Base-by-base conservation (phyloP, 1,139 yeast species). In the Saccharomyces hybrid region DNA sequence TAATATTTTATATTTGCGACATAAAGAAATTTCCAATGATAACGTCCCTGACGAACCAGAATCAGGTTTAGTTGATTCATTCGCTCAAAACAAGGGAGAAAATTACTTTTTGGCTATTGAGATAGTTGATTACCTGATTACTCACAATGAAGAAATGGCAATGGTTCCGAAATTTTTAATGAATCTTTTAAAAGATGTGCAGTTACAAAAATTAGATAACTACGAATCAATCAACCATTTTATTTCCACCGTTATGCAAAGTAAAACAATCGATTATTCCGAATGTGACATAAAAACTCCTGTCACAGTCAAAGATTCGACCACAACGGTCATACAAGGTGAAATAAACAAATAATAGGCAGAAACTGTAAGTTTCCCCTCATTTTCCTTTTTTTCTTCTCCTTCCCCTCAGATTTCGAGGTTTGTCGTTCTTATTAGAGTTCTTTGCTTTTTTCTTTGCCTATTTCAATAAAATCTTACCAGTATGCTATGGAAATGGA, bases 41-140 rank as follows among this genome's bases (percentile, higher is more conserved):
- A 60, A 59, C 14, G 56, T 62, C 16, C 60, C 71, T 2, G 72
- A 67, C 6, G 64, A 68, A 4, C 53, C 61, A 4, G 66, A 57
- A 46, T 27, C 31, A 53, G 71, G 70, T 0, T 72, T 70, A 46
- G 64, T 65, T 48, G 73, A 72, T 50, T 70, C 73, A 2, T 71
- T 72, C 59, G 74, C 73, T 3, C 73, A 75, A 55, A 73, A 75
- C 50, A 80, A 77, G 51, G 84, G 96, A 23, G 97, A 91, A 59
- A 82, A 85, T 42, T 89, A 91, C 66, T 88, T 91, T 66, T 75
- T 89, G 61, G 96, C 96, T 0, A 91, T 93, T 66, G 98, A 91
- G 68, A 95, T 91, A 38, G 86, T 93, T 41, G 88, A 89, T 68
- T 83, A 84, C 61, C 75, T 95, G 70, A 90, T 95, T 60, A 89